Evolutionary conservation across 768 basidiomycete genomes (phyloP).

Genomic region (Lentinula edodes): DNA sequence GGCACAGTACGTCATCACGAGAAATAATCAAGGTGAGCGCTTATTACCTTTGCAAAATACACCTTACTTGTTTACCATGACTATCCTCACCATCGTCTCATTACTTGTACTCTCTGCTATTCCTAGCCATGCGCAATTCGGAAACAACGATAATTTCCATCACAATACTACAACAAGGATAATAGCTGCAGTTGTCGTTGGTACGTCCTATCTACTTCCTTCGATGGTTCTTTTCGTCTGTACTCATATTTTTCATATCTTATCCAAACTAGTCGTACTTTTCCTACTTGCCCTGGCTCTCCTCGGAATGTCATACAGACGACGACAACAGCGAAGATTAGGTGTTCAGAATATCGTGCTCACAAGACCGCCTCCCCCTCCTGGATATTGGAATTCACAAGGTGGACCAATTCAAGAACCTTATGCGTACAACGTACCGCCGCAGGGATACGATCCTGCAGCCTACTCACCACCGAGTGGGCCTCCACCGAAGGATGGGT

Average conservation of each 20-base stretch:
- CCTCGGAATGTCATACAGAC: background rate
- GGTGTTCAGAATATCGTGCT: background rate
- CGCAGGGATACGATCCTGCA: background rate
- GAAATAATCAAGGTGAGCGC: background rate
- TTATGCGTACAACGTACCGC: background rate
- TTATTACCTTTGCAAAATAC: background rate
- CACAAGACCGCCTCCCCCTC: background rate
- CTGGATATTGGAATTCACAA: slow-evolving; percentile 1
- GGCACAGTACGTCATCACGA: background rate
- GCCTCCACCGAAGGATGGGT: background rate
- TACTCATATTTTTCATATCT: background rate
- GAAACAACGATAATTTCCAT: background rate
- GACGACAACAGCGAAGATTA: background rate
- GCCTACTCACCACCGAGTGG: background rate
- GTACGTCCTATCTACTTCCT: background rate
- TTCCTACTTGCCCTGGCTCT: background rate
- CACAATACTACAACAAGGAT: background rate
- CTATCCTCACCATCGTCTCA: background rate
- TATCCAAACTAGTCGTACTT: background rate
- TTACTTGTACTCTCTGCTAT: background rate
- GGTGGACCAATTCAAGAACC: background rate
- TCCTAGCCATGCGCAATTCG: background rate
- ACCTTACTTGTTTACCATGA: background rate
- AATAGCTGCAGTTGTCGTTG: background rate
- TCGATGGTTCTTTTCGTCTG: background rate